These are phyloP conservation scores for Saccharomycopsis vini DNA, from an alignment of 805 yeast species.

Conservation along the genomic window DNA sequence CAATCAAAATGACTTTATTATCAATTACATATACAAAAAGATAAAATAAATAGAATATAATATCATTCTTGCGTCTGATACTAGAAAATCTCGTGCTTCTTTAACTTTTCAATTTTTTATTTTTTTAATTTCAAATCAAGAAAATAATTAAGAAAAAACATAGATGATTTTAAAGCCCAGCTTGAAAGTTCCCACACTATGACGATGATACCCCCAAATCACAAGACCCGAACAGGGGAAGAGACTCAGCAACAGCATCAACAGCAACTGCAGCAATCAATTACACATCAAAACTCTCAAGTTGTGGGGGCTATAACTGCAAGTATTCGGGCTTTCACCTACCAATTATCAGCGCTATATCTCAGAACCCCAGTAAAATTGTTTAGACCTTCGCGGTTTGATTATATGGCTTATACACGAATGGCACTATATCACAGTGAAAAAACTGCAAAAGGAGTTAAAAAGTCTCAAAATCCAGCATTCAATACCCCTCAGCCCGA, in stretches of 20 bases:
- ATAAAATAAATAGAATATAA: too few species aligned
- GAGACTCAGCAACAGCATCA: neutral
- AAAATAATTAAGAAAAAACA: too few species aligned
- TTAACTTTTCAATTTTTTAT: too few species aligned
- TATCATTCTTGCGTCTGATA: too few species aligned
- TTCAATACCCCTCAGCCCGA: slow-evolving; percentile 9
- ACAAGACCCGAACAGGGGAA: too few species aligned
- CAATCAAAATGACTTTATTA: too few species aligned
- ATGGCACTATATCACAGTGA: slow-evolving; percentile 23
- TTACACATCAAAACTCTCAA: slow-evolving; percentile 34
- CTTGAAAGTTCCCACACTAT: too few species aligned
- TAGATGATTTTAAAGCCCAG: too few species aligned
- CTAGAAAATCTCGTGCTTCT: too few species aligned
- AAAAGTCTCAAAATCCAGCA: slow-evolving; percentile 6
- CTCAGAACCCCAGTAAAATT: slow-evolving; percentile 75
- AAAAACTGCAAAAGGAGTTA: slow-evolving; percentile 3
- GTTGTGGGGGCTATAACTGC: slow-evolving; percentile 77
- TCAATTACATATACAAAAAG: too few species aligned
- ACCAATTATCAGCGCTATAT: slow-evolving; percentile 70
- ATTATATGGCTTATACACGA: slow-evolving; percentile 65
- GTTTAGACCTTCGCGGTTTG: slow-evolving; percentile 85
- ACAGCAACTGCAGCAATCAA: slow-evolving; percentile 23
- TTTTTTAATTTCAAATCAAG: too few species aligned
- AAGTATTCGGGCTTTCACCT: slow-evolving; percentile 74
- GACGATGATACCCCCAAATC: too few species aligned